Evolutionary conservation across 148 eudicot genomes (phyloP), one percentile per base, ranked within the genome.

Genomic region (Pharnaceum exiguum): DNA sequence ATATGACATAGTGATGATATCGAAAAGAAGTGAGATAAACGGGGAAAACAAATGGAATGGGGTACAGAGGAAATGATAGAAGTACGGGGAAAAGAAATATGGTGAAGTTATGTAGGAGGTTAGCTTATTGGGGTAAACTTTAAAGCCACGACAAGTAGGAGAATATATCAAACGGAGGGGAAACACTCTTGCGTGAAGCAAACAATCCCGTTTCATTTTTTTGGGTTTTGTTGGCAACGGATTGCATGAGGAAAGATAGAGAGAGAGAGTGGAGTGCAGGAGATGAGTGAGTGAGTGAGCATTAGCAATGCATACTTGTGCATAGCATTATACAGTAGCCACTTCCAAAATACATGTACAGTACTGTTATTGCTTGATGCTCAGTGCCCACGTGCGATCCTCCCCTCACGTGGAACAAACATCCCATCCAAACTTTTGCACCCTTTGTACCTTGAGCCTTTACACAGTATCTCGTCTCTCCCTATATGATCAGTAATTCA

Each of bases 171-270:
- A 55, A 17, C 18, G 24, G 23, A 47, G 43, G 55, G 60, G 61
- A 55, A 47, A 48, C 59, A 51, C 63, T 78, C 51, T 83, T 80
- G 89, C 89, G 89, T 83, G 83, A 83, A 83, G 89, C 89, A 83
- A 83, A 56, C 81, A 51, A 1, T 51, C 46, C 60, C 62, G 46
- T 43, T 46, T 32, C 18, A 51, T 64, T 57, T 50, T 63, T 22
- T 22, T 36, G 10, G 2, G 26, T n/a, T 25, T n/a, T n/a, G n/a
- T n/a, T n/a, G n/a, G n/a, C n/a, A n/a, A n/a, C n/a, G n/a, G n/a
- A n/a, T n/a, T n/a, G n/a, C n/a, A n/a, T n/a, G n/a, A n/a, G n/a
- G n/a, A n/a, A n/a, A n/a, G n/a, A n/a, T n/a, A n/a, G n/a, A n/a
- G n/a, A n/a, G n/a, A n/a, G n/a, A n/a, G n/a, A n/a, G n/a, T n/a